Base-by-base conservation (phyloP, 495 filamentous ascomycete genomes). In the Hyaloscypha variabilis region DNA sequence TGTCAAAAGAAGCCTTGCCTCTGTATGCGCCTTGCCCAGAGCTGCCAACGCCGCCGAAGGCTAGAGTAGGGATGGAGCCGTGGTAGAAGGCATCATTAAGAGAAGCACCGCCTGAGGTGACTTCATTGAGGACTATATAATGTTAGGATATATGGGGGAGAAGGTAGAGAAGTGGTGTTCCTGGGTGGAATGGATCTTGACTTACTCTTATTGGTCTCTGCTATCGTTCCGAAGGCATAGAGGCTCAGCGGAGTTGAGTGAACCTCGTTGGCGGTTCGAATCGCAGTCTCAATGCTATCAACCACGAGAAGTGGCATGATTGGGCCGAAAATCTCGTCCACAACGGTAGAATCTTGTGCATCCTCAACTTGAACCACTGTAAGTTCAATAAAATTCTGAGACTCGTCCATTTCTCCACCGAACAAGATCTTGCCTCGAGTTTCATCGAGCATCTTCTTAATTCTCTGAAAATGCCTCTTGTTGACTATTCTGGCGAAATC, bases 31-130 rank as follows among this genome's bases (percentile, higher is more conserved):
- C 95, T 69, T 84, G 82, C 62, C 95, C 94, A 64, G 87, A 91
- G 69, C 91, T 86, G 63, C 95, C 95, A 31, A 99, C 90, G 71
- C 94, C 94, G 66, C 95, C 95, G 73, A 99, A 97, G 58, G 91
- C 81, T 4, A 97, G 78, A 10, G 88, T 92, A 24, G 88, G 85
- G 67, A 96, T 86, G 3, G 80, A 82, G 55, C 83, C 89, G 78
- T 97, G 94, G 77, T 92, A 88, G 70, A 86, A 91, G 58, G 88
- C 81, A 76, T 97, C 93, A 77, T 97, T 96, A 72, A 94, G 77
- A 39, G 88, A 85, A 24, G 87, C 91, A 65, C 93, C 91, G 51
- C 93, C 93, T 6, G 90, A 94, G 36, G 85, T 89, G 67, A 88
- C 85, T 59, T 82, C 77, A 59, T 81, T 77, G 53, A 91, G 81